Evolutionary conservation across 2,329 filamentous ascomycete species (phyloP).

Genomic region (Ambrosiella cleistominuta): DNA sequence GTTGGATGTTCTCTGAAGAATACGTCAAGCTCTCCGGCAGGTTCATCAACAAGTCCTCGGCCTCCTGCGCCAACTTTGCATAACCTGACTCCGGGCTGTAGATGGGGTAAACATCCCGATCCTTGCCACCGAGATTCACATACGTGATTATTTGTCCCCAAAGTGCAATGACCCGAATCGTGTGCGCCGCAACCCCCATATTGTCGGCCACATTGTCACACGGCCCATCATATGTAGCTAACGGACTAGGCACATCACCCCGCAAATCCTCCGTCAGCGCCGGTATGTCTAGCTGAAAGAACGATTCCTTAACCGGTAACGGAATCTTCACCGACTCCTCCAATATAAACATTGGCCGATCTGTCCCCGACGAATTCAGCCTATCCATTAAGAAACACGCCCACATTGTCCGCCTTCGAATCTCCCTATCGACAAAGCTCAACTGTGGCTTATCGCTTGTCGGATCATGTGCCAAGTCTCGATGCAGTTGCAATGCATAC

Average conservation of each 20-base stretch:
- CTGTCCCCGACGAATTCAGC: slow-evolving; percentile 89
- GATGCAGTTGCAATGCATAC: slow-evolving; percentile 84
- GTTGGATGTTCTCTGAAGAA: slow-evolving; percentile 62
- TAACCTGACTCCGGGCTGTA: slow-evolving; percentile 74
- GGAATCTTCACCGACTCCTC: slow-evolving; percentile 82
- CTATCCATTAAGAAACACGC: slow-evolving; percentile 94
- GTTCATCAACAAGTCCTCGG: slow-evolving; percentile 48
- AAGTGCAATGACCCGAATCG: slow-evolving; percentile 66
- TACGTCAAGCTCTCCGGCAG: slow-evolving; percentile 61
- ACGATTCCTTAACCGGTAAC: slow-evolving; percentile 73
- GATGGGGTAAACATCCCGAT: slow-evolving; percentile 57
- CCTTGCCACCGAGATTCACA: slow-evolving; percentile 75
- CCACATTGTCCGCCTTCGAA: slow-evolving; percentile 91
- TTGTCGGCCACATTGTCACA: slow-evolving; percentile 39
- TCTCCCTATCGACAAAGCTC: slow-evolving; percentile 85
- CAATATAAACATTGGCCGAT: slow-evolving; percentile 77
- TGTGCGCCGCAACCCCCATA: slow-evolving; percentile 87
- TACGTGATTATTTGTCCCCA: slow-evolving; percentile 87
- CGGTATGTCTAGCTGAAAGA: slow-evolving; percentile 81
- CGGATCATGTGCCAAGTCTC: slow-evolving; percentile 72
- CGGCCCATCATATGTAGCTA: slow-evolving; percentile 28
- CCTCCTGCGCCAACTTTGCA: slow-evolving; percentile 48
- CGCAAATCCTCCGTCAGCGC: slow-evolving; percentile 70
- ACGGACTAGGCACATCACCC: slow-evolving; percentile 48
- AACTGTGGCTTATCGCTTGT: slow-evolving; percentile 32